Percentiles rank a stretch among this genome's conserved stretches.
Evolutionary conservation across 192 early-diverging fungal genomes (phyloP).

Genomic region (Backusella liffmaniae): DNA sequence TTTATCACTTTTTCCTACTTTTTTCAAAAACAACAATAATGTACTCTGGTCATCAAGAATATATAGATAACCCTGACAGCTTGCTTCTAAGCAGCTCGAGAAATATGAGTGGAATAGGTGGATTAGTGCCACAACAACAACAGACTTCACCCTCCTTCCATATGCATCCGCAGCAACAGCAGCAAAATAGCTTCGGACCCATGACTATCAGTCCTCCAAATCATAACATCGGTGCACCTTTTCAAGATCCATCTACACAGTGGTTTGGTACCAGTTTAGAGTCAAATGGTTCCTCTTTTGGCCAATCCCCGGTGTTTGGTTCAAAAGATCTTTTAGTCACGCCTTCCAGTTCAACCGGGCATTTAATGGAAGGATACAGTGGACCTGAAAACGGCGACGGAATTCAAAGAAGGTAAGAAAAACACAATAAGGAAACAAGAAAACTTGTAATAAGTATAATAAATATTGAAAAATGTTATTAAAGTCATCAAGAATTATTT

Average conservation of each 20-base stretch:
- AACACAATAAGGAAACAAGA: background rate
- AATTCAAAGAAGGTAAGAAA: conserved; percentile 32
- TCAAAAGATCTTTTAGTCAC: conserved; percentile 21
- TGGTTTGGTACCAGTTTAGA: conserved; percentile 33
- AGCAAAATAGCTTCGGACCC: conserved; percentile 12
- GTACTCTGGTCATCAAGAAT: background rate
- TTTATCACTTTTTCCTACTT: background rate
- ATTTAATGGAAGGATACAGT: conserved; percentile 24
- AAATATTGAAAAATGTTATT: conserved; percentile 3
- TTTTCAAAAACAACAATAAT: background rate
- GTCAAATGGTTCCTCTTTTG: conserved; percentile 29
- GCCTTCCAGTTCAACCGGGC: conserved; percentile 25
- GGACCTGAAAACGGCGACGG: conserved; percentile 31
- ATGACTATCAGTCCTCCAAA: conserved; percentile 23
- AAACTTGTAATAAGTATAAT: background rate
- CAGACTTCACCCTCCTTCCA: background rate
- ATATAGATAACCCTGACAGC: conserved; percentile 1
- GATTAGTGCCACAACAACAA: background rate
- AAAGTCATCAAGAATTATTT: conserved; percentile 23
- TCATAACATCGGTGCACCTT: background rate
- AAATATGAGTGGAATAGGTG: background rate
- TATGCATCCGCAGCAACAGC: conserved; percentile 10
- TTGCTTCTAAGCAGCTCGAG: background rate
- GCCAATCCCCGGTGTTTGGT: conserved; percentile 29
- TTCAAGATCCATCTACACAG: conserved; percentile 1